A percentile compares a stretch with the other conserved stretches of the same genome.
Conservation (phyloP, 1,139 yeast species). For the Yamadazyma buinensis region DNA sequence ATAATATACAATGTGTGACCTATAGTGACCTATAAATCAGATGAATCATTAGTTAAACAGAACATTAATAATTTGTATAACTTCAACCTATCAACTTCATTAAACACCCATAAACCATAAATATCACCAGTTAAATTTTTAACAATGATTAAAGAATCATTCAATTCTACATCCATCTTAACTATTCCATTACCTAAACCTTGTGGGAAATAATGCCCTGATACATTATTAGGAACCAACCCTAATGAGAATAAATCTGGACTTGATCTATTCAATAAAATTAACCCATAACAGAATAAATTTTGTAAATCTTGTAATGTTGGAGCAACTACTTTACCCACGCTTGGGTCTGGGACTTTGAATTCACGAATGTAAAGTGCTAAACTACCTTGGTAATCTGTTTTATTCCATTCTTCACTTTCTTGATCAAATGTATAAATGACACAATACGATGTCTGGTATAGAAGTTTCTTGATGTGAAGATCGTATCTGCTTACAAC, state of each 20-base stretch:
- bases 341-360: conserved; percentile 21
- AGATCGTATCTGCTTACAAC: conserved; percentile 87
- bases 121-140: conserved; percentile 74
- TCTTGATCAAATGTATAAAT: conserved; percentile 66
- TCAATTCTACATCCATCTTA: conserved; percentile 69
- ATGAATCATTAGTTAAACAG: conserved; percentile 43
- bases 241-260: conserved; percentile 83
- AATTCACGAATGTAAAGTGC: conserved; percentile 71
- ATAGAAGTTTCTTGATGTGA: conserved; percentile 64
- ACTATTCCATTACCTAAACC: conserved; percentile 42
- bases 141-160: conserved; percentile 76
- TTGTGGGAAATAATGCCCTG: conserved; percentile 38
- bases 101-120: conserved; percentile 87
- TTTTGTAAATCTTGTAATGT: conserved; percentile 41
- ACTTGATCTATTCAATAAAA: conserved; percentile 68
- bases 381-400: conserved; percentile 76
- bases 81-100: conserved; percentile 66
- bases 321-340: conserved; percentile 11
- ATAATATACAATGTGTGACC: too few relatives aligned
- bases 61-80: conserved; percentile 57
- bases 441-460: conserved; percentile 77
- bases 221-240: conserved; percentile 56
- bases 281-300: conserved; percentile 71
- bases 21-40: too few relatives aligned
- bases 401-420: conserved; percentile 73